phyloP scores from a whole-genome alignment of 2,329 filamentous ascomycete species.

The Aspergillus hortae region DNA sequence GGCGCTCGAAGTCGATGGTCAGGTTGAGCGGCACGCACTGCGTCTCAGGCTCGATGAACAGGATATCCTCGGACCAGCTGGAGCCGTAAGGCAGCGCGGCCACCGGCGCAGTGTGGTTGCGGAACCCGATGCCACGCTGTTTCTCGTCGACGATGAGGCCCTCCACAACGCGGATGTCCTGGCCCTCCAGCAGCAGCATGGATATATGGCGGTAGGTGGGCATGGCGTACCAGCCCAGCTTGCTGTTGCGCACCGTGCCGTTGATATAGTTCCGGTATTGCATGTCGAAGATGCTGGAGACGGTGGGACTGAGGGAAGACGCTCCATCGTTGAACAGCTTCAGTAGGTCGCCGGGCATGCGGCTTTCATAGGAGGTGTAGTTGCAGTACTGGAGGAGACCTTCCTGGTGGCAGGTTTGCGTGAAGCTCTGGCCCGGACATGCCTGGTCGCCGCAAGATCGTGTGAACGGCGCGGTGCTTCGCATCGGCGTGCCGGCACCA shows the following conservation, averaged over 20 bases:
- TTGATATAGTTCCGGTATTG: slow-evolving; percentile 28
- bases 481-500: slow-evolving; percentile 37
- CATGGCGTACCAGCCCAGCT: slow-evolving; percentile 1
- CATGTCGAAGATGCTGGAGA: slow-evolving; percentile 46
- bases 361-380: slow-evolving; percentile 25
- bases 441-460: slow-evolving; percentile 26
- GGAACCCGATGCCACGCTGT: slow-evolving; percentile 43
- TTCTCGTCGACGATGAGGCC: slow-evolving; percentile 44
- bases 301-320: slow-evolving; percentile 15
- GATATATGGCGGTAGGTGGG: slow-evolving; percentile 28
- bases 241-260: slow-evolving; percentile 2
- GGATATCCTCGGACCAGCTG: slow-evolving; percentile 47
- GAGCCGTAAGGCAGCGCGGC: slow-evolving; percentile 28
- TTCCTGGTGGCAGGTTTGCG: neutral
- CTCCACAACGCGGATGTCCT: slow-evolving; percentile 36
- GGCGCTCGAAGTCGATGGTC: slow-evolving; percentile 30
- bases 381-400: slow-evolving; percentile 2
- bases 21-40: slow-evolving; percentile 41
- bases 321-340: slow-evolving; percentile 40
- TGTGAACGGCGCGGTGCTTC: slow-evolving; percentile 30
- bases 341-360: slow-evolving; percentile 30
- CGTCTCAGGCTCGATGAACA: slow-evolving; percentile 47
- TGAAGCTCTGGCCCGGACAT: slow-evolving; percentile 12
- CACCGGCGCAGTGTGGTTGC: slow-evolving; percentile 44
- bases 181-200: slow-evolving; percentile 29